Conservation (phyloP, 2,329 filamentous ascomycete genomes). For the Tricladium varicosporioides region DNA sequence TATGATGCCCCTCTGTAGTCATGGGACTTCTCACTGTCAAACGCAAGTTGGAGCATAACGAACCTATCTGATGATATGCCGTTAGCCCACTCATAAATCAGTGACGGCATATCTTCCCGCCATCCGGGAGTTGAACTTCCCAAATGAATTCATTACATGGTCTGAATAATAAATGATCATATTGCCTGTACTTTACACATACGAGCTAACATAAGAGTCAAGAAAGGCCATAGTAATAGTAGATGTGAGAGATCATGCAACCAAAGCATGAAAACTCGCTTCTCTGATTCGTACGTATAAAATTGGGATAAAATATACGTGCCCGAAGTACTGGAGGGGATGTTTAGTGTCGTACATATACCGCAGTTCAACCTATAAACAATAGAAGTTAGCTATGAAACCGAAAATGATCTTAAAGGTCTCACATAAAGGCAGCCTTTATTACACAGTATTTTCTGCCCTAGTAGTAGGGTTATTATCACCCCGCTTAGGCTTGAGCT, state of each 20-base stretch:
- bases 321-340: conserved; percentile 14
- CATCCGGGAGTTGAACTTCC: conserved; percentile 9
- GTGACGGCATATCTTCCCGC: conserved; percentile 14
- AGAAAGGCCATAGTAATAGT: neutral
- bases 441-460: too few species aligned
- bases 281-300: conserved; percentile 8
- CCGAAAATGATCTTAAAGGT: too few species aligned
- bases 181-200: conserved; percentile 13
- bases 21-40: too few species aligned
- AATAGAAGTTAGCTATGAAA: too few species aligned
- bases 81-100: conserved; percentile 16
- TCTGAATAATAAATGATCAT: conserved; percentile 16
- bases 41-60: neutral
- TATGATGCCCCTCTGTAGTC: too few species aligned
- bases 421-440: too few species aligned
- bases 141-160: conserved; percentile 10
- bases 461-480: too few species aligned
- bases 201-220: conserved; percentile 11
- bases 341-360: conserved; percentile 11
- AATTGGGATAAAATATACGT: conserved; percentile 15
- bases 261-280: conserved; percentile 5
- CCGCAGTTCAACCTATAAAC: conserved; percentile 12
- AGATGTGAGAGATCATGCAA: conserved; percentile 4
- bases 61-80: conserved; percentile 8
- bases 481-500: too few species aligned